Percentiles rank a stretch among this genome's conserved stretches.
phyloP scores from a whole-genome alignment of 352 stramenopile genomes.

The Globisporangium spiculum region DNA sequence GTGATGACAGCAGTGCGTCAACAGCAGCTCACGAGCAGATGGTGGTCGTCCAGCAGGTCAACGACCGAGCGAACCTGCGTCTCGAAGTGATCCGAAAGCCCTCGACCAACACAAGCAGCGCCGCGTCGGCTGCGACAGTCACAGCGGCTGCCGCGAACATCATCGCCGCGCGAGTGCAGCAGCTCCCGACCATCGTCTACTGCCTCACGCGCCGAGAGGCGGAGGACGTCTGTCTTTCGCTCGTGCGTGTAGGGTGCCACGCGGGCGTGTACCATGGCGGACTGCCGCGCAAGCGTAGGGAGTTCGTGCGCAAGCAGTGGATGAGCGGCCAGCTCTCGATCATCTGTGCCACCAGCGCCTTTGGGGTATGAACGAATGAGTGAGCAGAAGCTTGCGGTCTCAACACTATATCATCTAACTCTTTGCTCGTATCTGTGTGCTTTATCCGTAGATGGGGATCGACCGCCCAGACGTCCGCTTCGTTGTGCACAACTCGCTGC shows the following conservation, averaged over 20 bases:
- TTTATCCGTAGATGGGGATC: conserved; percentile 66
- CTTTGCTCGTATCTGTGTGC: background rate
- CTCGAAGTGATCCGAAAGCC: conserved; percentile 61
- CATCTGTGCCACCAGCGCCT: conserved; percentile 77
- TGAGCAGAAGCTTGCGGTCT: background rate
- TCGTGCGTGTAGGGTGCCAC: conserved; percentile 47
- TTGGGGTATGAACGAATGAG: conserved; percentile 42
- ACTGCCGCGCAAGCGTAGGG: conserved; percentile 44
- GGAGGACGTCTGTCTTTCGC: conserved; percentile 48
- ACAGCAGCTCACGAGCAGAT: conserved; percentile 25
- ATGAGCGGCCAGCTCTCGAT: conserved; percentile 68
- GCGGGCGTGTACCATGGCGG: conserved; percentile 76
- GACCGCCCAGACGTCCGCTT: conserved; percentile 73
- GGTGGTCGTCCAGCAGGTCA: conserved; percentile 62
- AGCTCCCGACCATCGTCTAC: conserved; percentile 60
- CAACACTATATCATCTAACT: background rate
- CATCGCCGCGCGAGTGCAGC: conserved; percentile 34
- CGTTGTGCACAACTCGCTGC: conserved; percentile 70
- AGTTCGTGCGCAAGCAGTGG: conserved; percentile 80
- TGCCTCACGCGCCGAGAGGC: conserved; percentile 73
- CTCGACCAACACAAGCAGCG: background rate
- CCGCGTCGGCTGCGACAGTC: background rate
- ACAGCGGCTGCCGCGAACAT: conserved; percentile 28
- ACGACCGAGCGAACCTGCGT: conserved; percentile 58
- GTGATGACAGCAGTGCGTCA: background rate